These are phyloP conservation scores for Botrytis aclada DNA, from an alignment of 2,329 filamentous ascomycete genomes.

Conservation along the genomic window DNA sequence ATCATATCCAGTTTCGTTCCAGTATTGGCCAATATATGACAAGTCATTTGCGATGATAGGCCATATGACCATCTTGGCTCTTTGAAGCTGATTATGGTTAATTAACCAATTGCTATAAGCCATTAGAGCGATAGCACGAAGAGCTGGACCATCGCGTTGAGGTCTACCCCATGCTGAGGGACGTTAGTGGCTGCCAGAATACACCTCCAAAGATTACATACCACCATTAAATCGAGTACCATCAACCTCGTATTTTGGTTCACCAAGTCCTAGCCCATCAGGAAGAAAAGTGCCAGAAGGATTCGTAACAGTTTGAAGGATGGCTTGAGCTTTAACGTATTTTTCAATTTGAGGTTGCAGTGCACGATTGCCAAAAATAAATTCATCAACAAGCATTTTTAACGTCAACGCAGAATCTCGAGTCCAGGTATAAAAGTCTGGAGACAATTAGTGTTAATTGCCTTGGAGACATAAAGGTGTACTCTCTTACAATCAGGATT, in stretches of 20 bases:
- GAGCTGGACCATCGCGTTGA: constrained; percentile 74
- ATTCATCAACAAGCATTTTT: constrained; percentile 66
- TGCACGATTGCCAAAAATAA: constrained; percentile 50
- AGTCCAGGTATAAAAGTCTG: constrained; percentile 77
- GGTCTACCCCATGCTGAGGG: constrained; percentile 52
- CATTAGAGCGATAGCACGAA: constrained; percentile 71
- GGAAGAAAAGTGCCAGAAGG: constrained; percentile 43
- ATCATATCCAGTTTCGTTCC: constrained; percentile 64
- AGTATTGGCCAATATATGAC: constrained; percentile 70
- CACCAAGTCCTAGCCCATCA: constrained; percentile 54
- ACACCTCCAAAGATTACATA: background rate
- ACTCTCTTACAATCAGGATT: constrained; percentile 50
- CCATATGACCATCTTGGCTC: constrained; percentile 57
- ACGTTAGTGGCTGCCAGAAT: background rate
- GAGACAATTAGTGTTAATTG: constrained; percentile 15
- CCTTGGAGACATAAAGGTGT: background rate
- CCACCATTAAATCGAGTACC: constrained; percentile 58
- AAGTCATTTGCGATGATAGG: constrained; percentile 74
- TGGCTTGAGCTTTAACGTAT: constrained; percentile 65
- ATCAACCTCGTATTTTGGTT: constrained; percentile 70
- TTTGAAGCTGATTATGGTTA: constrained; percentile 50
- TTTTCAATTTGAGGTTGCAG: constrained; percentile 56
- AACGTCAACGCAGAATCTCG: constrained; percentile 70
- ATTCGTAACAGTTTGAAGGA: constrained; percentile 56
- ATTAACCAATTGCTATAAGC: constrained; percentile 72